These are phyloP conservation scores for Hortiboletus rubellus DNA, from an alignment of 1,284 basidiomycete species.

Conservation along the genomic window DNA sequence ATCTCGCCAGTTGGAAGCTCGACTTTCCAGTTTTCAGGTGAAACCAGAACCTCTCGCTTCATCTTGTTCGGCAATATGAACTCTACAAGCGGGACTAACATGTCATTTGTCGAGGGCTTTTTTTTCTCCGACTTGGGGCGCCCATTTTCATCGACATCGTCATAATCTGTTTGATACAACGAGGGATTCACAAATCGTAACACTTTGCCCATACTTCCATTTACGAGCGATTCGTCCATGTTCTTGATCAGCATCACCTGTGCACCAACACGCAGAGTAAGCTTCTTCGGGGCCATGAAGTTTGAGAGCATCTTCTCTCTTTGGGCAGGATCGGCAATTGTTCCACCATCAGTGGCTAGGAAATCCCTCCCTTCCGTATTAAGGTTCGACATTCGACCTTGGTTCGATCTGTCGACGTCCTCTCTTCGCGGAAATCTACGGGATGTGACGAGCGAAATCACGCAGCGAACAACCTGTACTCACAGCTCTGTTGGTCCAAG, in stretches of 20 bases:
- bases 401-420: constrained; percentile 83
- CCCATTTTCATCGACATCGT: constrained; percentile 37
- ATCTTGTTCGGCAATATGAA: constrained; percentile 67
- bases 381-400: constrained; percentile 54
- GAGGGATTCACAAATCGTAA: constrained; percentile 49
- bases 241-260: constrained; percentile 74
- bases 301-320: constrained; percentile 68
- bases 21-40: constrained; percentile 79
- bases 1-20: constrained; percentile 83
- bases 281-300: constrained; percentile 66
- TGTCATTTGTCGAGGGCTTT: constrained; percentile 34
- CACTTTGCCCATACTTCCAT: constrained; percentile 69
- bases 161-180: constrained; percentile 27
- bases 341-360: constrained; percentile 54
- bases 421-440: constrained; percentile 80
- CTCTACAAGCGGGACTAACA: constrained; percentile 71
- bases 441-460: constrained; percentile 5
- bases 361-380: constrained; percentile 46
- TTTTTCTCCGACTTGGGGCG: constrained; percentile 27
- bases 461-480: constrained; percentile 18
- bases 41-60: constrained; percentile 60
- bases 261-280: constrained; percentile 56
- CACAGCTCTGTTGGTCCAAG: constrained; percentile 82
- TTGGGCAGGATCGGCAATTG: constrained; percentile 49
- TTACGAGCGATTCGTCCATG: constrained; percentile 68